Percentiles rank a stretch among this genome's conserved stretches.
phyloP scores from a whole-genome alignment of 73 alveolate genomes.

The Paramecium octaurelia region DNA sequence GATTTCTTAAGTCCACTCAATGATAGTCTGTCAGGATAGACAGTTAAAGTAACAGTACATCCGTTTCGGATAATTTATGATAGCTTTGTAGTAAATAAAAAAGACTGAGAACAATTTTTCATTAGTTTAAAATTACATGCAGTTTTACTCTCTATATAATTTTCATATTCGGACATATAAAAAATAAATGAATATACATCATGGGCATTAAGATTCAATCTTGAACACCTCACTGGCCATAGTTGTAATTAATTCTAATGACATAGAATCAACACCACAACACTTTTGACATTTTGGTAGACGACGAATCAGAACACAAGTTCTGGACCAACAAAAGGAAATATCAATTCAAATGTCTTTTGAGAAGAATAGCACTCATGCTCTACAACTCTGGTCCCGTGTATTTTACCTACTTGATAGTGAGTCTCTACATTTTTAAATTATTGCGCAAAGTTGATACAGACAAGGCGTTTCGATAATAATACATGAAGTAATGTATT shows the following conservation, averaged over 20 bases:
- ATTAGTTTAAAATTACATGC: not conserved
- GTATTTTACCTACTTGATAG: not conserved
- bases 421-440: constrained; percentile 5
- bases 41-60: not conserved
- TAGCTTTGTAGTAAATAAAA: not conserved
- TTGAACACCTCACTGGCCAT: not conserved
- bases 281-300: not conserved
- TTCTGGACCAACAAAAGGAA: not conserved
- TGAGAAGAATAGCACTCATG: not conserved
- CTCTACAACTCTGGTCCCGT: constrained; percentile 1
- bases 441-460: not conserved
- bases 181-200: not conserved
- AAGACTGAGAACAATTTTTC: constrained; percentile 27
- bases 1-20: not conserved
- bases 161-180: not conserved
- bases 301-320: not conserved
- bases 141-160: constrained; percentile 17
- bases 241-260: not conserved
- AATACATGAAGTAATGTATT: constrained; percentile 2
- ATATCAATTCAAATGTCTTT: not conserved
- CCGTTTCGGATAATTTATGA: not conserved
- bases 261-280: not conserved
- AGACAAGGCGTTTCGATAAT: not conserved
- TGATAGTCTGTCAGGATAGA: not conserved
- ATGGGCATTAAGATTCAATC: not conserved